A percentile compares a stretch with the other conserved stretches of the same genome.
These are phyloP conservation scores for Candida rishiriensis DNA, from an alignment of 805 yeast species.

Conservation along the genomic window DNA sequence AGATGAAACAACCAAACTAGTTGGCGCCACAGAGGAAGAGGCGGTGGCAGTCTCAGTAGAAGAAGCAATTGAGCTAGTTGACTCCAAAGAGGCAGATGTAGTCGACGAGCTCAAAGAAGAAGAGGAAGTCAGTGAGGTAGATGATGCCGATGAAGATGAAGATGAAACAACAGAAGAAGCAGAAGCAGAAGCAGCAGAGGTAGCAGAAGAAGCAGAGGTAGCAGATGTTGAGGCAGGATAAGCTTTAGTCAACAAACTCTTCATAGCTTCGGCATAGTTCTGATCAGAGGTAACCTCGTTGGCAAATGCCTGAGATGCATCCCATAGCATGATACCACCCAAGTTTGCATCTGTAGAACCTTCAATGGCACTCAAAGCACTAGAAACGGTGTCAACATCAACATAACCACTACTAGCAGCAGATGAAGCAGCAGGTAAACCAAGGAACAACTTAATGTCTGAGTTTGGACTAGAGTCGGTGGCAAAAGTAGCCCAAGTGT, in stretches of 20 bases:
- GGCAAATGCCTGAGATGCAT: constrained; percentile 57
- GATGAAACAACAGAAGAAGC: constrained; percentile 8
- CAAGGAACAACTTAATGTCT: constrained; percentile 65
- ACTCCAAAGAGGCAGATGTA: constrained; percentile 3
- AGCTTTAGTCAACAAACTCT: constrained; percentile 17
- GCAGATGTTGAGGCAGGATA: constrained; percentile 7
- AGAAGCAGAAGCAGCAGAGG: constrained; percentile 9
- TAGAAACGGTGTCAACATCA: constrained; percentile 36
- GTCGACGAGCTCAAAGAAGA: constrained; percentile 7
- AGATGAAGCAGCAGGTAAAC: constrained; percentile 55
- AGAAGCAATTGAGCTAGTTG: background rate
- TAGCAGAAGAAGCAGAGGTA: constrained; percentile 3
- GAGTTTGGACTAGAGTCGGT: constrained; percentile 55
- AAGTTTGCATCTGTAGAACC: constrained; percentile 36
- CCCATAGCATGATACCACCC: constrained; percentile 84
- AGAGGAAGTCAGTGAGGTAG: constrained; percentile 8
- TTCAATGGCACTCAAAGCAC: constrained; percentile 23
- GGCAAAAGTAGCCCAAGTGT: constrained; percentile 70
- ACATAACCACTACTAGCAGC: constrained; percentile 59
- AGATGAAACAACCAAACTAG: constrained; percentile 11
- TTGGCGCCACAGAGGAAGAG: constrained; percentile 2
- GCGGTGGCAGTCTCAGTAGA: constrained; percentile 10
- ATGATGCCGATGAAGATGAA: constrained; percentile 10
- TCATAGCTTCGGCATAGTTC: constrained; percentile 26
- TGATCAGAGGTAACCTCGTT: constrained; percentile 42